Percentiles rank a stretch among this genome's conserved stretches.
Conservation (phyloP, 2,329 filamentous ascomycete species). For the Ophiostoma perfectum region DNA sequence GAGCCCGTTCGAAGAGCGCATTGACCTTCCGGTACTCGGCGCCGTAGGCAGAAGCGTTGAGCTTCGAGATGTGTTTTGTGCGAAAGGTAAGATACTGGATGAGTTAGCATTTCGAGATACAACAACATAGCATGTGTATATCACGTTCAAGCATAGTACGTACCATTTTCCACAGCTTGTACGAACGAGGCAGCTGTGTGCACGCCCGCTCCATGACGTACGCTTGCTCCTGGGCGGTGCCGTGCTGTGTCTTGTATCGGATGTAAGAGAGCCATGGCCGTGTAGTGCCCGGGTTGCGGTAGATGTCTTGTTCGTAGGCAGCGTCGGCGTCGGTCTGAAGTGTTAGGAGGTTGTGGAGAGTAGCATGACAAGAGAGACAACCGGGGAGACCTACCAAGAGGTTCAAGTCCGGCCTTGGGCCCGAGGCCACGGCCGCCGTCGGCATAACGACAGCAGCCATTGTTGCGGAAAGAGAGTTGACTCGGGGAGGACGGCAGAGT, state of each 20-base stretch:
- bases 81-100: constrained; percentile 75
- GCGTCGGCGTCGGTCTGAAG: constrained; percentile 68
- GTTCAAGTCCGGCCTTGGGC: constrained; percentile 21
- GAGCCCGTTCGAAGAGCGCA: constrained; percentile 81
- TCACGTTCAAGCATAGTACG: constrained; percentile 37
- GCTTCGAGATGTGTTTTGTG: constrained; percentile 70
- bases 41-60: constrained; percentile 75
- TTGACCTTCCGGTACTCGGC: constrained; percentile 91
- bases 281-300: constrained; percentile 76
- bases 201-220: constrained; percentile 87
- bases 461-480: neutral
- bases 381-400: constrained; percentile 20
- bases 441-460: neutral
- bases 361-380: too few relatives aligned
- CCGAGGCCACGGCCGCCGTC: constrained; percentile 10
- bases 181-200: constrained; percentile 81
- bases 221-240: constrained; percentile 77
- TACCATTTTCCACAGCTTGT: constrained; percentile 92
- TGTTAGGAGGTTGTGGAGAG: neutral
- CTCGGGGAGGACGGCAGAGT: too few relatives aligned
- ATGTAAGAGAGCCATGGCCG: constrained; percentile 96
- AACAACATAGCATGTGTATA: neutral
- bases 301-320: constrained; percentile 92
- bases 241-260: constrained; percentile 83
- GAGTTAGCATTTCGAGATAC: constrained; percentile 28